Conservation (phyloP, 2,329 filamentous ascomycete species). For the Parafenestella ontariensis region DNA sequence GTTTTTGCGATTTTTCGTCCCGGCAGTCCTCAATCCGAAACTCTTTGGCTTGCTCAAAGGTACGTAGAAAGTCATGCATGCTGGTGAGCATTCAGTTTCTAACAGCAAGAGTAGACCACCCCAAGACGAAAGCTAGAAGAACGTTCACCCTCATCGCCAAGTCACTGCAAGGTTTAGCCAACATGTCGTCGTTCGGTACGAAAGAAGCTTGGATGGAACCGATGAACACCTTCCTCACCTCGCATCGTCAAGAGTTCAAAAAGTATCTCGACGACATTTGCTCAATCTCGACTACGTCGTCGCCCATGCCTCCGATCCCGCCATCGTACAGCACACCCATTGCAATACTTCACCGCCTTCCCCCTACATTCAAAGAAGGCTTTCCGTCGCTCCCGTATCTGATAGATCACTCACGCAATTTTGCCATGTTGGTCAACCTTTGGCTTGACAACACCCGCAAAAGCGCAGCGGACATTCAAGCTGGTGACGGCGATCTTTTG, state of each 20-base stretch:
- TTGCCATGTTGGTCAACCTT: constrained; percentile 80
- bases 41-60: constrained; percentile 84
- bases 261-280: constrained; percentile 87
- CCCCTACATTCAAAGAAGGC: constrained; percentile 82
- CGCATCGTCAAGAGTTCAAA: constrained; percentile 81
- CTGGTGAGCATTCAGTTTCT: constrained; percentile 2
- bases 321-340: constrained; percentile 92
- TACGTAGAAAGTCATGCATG: constrained; percentile 40
- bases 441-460: constrained; percentile 69
- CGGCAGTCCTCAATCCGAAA: constrained; percentile 94
- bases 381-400: constrained; percentile 93
- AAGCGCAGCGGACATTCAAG: constrained; percentile 47
- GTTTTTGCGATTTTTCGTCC: constrained; percentile 94
- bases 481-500: constrained; percentile 54
- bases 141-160: constrained; percentile 93
- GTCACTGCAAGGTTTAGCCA: constrained; percentile 86
- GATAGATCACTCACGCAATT: constrained; percentile 85
- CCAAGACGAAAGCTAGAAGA: constrained; percentile 80
- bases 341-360: constrained; percentile 83
- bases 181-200: constrained; percentile 88
- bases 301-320: constrained; percentile 68
- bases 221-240: constrained; percentile 86
- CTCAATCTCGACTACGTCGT: constrained; percentile 73
- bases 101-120: constrained; percentile 68
- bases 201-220: constrained; percentile 99